Base-by-base conservation (phyloP, 129 eudicot genomes). In the Centaurea solstitialis region DNA sequence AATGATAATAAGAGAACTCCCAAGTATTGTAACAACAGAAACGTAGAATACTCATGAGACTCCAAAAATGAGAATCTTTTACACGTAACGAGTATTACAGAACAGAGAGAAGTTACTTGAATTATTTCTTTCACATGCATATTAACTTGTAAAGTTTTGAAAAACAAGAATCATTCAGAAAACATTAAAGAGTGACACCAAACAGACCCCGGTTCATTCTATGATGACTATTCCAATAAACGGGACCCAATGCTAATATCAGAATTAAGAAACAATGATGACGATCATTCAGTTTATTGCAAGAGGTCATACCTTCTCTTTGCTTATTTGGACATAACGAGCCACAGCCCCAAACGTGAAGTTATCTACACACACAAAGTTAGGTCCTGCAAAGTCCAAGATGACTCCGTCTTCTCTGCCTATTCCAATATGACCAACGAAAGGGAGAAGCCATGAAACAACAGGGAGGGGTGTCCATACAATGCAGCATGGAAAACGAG, bases 391-490 rank as follows among this genome's bases (percentile, higher is more conserved):
- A 84, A 93, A 95, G 76, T 95, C 99, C 59, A 95, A 81, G 28
- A 95, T 95, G 22, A 93, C 94, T 23, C 99, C 98, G 70, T 95
- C 98, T 74, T 95, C 97, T 84, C 99, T 86, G 83, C 97, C 88
- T 57, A 95, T 91, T 53, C 98, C 97, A 41, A 89, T 84, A 72
- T 95, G 99, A 64, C 99, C 98, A 12, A 95, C 92, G 24, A 90
- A 95, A 73, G 99, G 99, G 74, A 91, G 81, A 77, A 95, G 88
- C 98, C 99, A 95, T 23, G 99, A 95, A 39, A 95, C 17, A 9
- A 92, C 93, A 38, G 98, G 99, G 66, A 95, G 94, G 0, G 99
- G 98, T 5, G 99, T 83, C 99, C 99, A 93, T 20, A 95, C 99
- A 39, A 95, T 85, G 88, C 98, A 92, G 76, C 85, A 92, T 7